phyloP scores from a whole-genome alignment of 192 early-diverging fungal genomes.

The Pilaira anomala region DNA sequence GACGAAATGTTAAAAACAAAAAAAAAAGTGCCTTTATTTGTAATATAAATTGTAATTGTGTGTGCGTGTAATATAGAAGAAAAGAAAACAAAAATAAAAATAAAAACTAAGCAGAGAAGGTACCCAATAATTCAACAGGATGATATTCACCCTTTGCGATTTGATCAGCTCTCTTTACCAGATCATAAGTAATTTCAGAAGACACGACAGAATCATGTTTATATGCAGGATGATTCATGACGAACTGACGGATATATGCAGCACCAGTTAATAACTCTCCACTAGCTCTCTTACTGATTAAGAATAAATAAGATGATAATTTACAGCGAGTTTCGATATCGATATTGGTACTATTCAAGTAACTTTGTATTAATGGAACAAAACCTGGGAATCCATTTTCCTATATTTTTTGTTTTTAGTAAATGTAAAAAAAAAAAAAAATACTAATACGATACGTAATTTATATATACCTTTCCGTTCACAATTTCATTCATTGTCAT shows the following conservation, averaged over 20 bases:
- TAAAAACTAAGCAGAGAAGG: constrained; percentile 5
- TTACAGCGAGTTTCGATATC: constrained; percentile 63
- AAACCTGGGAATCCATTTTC: constrained; percentile 74
- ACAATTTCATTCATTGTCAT: constrained; percentile 93
- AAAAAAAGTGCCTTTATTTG: too few relatives aligned
- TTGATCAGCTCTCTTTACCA: constrained; percentile 60
- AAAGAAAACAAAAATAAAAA: not conserved
- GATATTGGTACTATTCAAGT: constrained; percentile 74
- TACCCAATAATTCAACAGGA: constrained; percentile 49
- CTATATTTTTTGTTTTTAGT: constrained; percentile 11
- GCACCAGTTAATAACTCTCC: constrained; percentile 85
- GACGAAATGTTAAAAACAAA: too few relatives aligned
- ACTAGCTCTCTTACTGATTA: constrained; percentile 78
- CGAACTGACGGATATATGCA: constrained; percentile 88
- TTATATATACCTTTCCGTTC: constrained; percentile 29
- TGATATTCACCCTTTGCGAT: constrained; percentile 52
- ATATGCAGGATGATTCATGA: constrained; percentile 82
- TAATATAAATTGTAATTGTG: too few relatives aligned
- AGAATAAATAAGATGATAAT: constrained; percentile 72
- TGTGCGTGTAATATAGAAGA: too few relatives aligned
- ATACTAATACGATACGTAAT: not conserved
- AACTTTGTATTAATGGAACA: constrained; percentile 77
- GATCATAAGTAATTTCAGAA: constrained; percentile 81
- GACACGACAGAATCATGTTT: constrained; percentile 86
- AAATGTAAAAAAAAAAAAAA: not conserved